Percentiles rank a stretch among this genome's conserved stretches.
Evolutionary conservation across 306 rosid species (phyloP).

Genomic region (Cucurbita pepo): DNA sequence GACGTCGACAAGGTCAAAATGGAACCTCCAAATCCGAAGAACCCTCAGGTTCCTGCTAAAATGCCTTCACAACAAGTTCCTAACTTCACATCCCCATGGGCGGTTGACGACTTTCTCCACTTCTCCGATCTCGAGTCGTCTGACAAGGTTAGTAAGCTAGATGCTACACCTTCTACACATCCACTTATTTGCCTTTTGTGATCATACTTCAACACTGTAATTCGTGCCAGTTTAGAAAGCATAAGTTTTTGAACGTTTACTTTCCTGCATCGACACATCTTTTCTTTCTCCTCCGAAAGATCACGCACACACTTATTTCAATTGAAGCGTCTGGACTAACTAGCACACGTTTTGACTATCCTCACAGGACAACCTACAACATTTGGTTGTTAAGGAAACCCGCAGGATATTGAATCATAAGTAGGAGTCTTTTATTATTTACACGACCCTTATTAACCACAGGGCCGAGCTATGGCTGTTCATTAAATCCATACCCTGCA

Average conservation of each 20-base stretch:
- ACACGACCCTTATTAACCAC: too few species aligned
- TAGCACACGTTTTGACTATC: too few species aligned
- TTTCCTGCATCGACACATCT: background rate
- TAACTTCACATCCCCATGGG: slow-evolving; percentile 52
- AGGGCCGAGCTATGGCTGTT: background rate
- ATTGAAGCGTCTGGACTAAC: background rate
- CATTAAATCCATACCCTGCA: too few species aligned
- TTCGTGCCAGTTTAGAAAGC: background rate
- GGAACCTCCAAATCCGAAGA: slow-evolving; percentile 54
- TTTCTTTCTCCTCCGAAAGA: background rate
- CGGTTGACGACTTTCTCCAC: slow-evolving; percentile 70
- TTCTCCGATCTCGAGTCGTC: slow-evolving; percentile 52
- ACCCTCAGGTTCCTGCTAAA: slow-evolving; percentile 33
- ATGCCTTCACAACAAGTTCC: slow-evolving; percentile 37
- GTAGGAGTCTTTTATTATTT: too few species aligned
- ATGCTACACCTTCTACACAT: background rate
- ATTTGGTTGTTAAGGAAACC: too few species aligned
- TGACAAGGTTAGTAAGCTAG: slow-evolving; percentile 35
- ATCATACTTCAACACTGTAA: background rate
- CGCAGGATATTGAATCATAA: too few species aligned
- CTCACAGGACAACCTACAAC: too few species aligned
- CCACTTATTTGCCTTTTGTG: background rate
- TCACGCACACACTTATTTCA: background rate
- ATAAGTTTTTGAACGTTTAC: background rate
- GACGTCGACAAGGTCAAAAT: slow-evolving; percentile 25